Conservation (phyloP, 1,284 basidiomycete genomes). For the Rhodotorula mucilaginosa region DNA sequence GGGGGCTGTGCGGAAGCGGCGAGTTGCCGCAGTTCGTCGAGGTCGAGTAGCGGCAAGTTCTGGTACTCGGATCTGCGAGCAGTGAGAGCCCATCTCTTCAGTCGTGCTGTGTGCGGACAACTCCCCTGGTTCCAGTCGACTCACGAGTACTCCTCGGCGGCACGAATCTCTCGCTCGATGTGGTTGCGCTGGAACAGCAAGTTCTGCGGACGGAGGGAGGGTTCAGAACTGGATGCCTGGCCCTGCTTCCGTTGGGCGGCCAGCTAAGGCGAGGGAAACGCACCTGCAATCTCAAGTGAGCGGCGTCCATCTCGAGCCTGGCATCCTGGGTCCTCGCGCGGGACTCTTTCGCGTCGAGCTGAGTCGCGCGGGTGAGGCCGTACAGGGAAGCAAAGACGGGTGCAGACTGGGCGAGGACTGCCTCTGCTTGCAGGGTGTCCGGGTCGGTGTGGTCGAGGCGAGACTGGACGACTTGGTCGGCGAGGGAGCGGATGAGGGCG, state of each 20-base stretch:
- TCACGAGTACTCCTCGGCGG: conserved; percentile 42
- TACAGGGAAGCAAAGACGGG: conserved; percentile 33
- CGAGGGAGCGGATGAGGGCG: conserved; percentile 34
- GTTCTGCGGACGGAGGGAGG: conserved; percentile 24
- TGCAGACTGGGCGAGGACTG: conserved; percentile 18
- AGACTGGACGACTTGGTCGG: conserved; percentile 24
- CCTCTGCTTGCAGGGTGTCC: conserved; percentile 8
- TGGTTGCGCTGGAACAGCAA: conserved; percentile 42
- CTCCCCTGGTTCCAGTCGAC: neutral
- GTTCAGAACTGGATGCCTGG: too few species aligned
- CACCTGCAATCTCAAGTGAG: conserved; percentile 37
- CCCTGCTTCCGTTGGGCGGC: too few species aligned
- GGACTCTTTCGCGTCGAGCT: conserved; percentile 20
- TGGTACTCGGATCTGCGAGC: conserved; percentile 41
- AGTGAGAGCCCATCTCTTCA: neutral
- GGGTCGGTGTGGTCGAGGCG: neutral
- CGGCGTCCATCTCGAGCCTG: conserved; percentile 38
- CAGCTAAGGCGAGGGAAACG: neutral
- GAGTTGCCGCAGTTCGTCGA: conserved; percentile 26
- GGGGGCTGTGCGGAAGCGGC: conserved; percentile 14
- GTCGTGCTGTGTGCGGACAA: neutral
- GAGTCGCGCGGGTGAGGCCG: conserved; percentile 7
- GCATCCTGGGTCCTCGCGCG: conserved; percentile 29
- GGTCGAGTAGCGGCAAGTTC: conserved; percentile 33
- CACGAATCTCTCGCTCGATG: conserved; percentile 41